Evolutionary conservation across 2,329 filamentous ascomycete species (phyloP).

Genomic region (Sporothrix mexicana): DNA sequence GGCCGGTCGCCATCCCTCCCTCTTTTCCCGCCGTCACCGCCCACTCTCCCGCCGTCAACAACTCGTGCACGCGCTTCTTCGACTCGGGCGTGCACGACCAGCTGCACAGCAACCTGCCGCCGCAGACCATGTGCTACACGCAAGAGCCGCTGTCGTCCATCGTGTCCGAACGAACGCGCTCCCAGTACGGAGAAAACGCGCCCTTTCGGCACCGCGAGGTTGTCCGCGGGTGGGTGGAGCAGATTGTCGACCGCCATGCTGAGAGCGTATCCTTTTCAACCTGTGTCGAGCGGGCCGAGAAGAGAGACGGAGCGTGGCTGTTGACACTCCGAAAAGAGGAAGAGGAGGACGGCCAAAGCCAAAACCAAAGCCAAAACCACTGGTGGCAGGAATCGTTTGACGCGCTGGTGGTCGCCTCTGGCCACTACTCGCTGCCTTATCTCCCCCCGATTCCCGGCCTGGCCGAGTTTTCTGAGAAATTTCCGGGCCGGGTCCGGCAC

Average conservation of each 20-base stretch:
- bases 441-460: constrained; percentile 54
- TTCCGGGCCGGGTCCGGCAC: constrained; percentile 58
- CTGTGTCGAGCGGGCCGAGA: constrained; percentile 64
- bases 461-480: constrained; percentile 50
- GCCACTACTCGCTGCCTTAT: constrained; percentile 70
- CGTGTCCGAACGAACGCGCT: constrained; percentile 43
- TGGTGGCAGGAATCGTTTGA: constrained; percentile 70
- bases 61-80: not conserved
- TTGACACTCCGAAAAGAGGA: constrained; percentile 50
- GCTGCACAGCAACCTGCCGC: constrained; percentile 66
- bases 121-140: constrained; percentile 63
- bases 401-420: constrained; percentile 68
- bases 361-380: constrained; percentile 48
- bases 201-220: constrained; percentile 67
- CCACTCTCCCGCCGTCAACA: not conserved
- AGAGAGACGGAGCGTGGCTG: constrained; percentile 55
- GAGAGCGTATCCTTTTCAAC: constrained; percentile 54
- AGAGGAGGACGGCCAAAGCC: constrained; percentile 33
- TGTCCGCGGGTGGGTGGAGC: constrained; percentile 60
- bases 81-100: constrained; percentile 29
- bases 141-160: constrained; percentile 32
- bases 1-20: not conserved
- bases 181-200: constrained; percentile 60
- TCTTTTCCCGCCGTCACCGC: not conserved
- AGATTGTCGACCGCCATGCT: constrained; percentile 48